A percentile compares a stretch with the other conserved stretches of the same genome.
Conservation (phyloP, 208 protist genomes). For the Porcisia deanei region DNA sequence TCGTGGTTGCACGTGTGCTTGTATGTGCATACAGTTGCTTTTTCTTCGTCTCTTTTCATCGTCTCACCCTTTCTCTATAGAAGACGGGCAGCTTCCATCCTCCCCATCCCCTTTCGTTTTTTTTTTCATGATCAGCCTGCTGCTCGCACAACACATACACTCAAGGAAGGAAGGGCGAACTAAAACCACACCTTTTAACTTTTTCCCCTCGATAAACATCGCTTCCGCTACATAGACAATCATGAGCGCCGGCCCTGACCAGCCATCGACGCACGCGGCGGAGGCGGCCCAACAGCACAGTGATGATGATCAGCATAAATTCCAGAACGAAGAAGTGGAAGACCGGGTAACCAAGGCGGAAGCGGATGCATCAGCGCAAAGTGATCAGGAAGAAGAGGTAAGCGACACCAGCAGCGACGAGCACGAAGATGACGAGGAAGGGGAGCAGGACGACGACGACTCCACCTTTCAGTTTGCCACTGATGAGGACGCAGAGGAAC, state of each 20-base stretch:
- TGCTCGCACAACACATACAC: neutral
- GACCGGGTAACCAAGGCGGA: neutral
- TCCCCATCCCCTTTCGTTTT: too few species aligned
- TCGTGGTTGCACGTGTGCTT: neutral
- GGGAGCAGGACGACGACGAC: conserved; percentile 34
- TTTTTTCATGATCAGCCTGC: too few species aligned
- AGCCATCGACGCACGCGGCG: neutral
- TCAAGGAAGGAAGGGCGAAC: neutral
- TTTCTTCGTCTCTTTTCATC: too few species aligned
- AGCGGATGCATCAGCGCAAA: neutral
- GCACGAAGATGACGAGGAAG: conserved; percentile 15
- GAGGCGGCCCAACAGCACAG: conserved; percentile 6
- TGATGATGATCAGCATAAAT: neutral
- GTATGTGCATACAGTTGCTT: neutral
- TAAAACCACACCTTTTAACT: neutral
- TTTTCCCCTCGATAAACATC: neutral
- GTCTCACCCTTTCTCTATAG: too few species aligned
- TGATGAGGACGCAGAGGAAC: conserved; percentile 58
- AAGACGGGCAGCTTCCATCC: too few species aligned
- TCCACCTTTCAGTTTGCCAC: conserved; percentile 44
- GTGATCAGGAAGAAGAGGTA: conserved; percentile 19
- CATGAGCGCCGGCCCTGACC: conserved; percentile 11
- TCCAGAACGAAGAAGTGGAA: neutral
- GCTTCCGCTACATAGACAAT: neutral
- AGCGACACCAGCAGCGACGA: conserved; percentile 29